Evolutionary conservation across 441 rosid species (phyloP), one percentile per base, ranked within the genome.

Genomic region (Breynia disticha): DNA sequence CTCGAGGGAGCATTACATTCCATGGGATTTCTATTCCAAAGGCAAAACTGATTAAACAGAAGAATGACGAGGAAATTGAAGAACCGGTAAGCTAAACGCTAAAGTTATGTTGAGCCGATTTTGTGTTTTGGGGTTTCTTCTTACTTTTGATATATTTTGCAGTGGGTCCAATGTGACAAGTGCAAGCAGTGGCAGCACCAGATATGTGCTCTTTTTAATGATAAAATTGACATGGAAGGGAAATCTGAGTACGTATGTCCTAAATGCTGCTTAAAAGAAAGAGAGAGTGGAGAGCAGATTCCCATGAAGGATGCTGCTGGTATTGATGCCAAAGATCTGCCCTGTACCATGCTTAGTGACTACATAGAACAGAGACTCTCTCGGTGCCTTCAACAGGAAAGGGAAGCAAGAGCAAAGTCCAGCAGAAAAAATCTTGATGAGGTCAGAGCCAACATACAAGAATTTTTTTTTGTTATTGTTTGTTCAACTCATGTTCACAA

Each of bases 121-220:
- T 17, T 48, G 7, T 9, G 12, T 19, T n/a, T 13, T 14, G 15
- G 13, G 6, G 11, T 1, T 10, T 9, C 22, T 20, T n/a, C 12
- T 63, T 20, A 54, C 32, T 46, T 55, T 63, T 24, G 32, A 24
- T 24, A 24, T 8, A 54, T 73, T 54, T 41, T 65, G 62, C 78
- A 82, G 93, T 87, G 90, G 90, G 90, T 84, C 63, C 79, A 62
- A 48, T 87, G 96, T 66, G 82, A 72, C 62, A 72, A 69, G 66
- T 87, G 90, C 59, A 50, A 64, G 59, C 56, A 64, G 42, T 84
- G 90, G 96, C 90, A 84, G 60, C 96, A 87, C 67, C 83, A 80
- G 65, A 84, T 82, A 61, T 87, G 94, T 72, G 86, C 81, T 61
- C 88, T 87, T 28, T 84, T 67, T 61, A 87, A 87, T 63, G 59